Evolutionary conservation across 495 filamentous ascomycete genomes (phyloP).

Genomic region (Talaromyces liani): DNA sequence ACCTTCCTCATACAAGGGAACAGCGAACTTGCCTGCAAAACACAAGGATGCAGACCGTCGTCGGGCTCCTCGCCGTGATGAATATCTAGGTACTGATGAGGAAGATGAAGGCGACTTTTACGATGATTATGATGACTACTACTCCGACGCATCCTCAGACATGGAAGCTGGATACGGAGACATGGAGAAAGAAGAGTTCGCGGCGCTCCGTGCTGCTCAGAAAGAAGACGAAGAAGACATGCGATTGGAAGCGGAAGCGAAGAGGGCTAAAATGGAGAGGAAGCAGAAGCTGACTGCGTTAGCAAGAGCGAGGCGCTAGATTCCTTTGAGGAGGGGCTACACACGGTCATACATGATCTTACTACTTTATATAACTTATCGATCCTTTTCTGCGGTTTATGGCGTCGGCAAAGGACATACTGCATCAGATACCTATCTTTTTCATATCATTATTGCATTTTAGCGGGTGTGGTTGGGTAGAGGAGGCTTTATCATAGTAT

Average conservation of each 20-base stretch:
- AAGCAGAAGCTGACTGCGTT: constrained; percentile 42
- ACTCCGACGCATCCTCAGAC: constrained; percentile 50
- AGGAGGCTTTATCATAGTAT: not conserved
- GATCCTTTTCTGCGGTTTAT: not conserved
- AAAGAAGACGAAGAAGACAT: constrained; percentile 55
- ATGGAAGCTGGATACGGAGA: constrained; percentile 61
- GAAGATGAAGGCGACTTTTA: constrained; percentile 39
- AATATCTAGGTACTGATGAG: constrained; percentile 43
- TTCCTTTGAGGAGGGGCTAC: not conserved
- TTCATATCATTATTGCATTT: constrained; percentile 7
- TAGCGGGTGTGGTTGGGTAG: constrained; percentile 5
- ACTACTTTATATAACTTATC: not conserved
- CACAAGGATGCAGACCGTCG: constrained; percentile 15
- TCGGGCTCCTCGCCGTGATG: constrained; percentile 28
- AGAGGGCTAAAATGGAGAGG: constrained; percentile 49
- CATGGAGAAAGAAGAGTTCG: constrained; percentile 50
- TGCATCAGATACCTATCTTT: constrained; percentile 5
- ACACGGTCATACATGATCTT: not conserved
- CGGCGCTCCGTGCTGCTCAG: constrained; percentile 40
- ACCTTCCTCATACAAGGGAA: constrained; percentile 50
- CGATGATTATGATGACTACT: constrained; percentile 46
- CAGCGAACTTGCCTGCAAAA: constrained; percentile 29
- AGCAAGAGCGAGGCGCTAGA: constrained; percentile 30
- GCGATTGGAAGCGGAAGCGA: constrained; percentile 44
- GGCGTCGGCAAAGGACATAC: constrained; percentile 3